Evolutionary conservation across 1,139 yeast species (phyloP), one percentile per base, ranked within the genome.

Genomic region (Candida sojae): DNA sequence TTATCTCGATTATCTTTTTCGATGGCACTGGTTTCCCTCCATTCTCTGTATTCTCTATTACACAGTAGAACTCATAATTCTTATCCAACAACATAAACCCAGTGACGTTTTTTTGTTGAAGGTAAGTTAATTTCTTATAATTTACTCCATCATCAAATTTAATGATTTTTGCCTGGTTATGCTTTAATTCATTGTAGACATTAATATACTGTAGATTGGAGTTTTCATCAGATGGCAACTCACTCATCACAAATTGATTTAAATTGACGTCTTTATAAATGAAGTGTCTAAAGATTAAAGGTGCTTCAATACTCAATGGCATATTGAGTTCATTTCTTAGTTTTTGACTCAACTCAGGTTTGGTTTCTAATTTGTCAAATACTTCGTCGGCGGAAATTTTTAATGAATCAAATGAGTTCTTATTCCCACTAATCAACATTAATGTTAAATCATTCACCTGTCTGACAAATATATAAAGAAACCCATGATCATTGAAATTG

Each of bases 401-500:
- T 76, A 93, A 79, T 49, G 84, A 85, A 62, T 80, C 89, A 61
- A 93, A 93, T 1, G 91, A 77, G 59, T 88, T 88, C 61, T 87
- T 88, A 63, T 85, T 91, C 1, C 97, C 92, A 56, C 95, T 84
- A 9, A 93, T 77, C 32, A 93, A 69, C 3, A 90, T 83, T 9
- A 93, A 68, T 0, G 86, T 86, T 1, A 87, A 62, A 9, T 58
- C 59, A 42, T 70, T 72, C 46, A 89, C 70, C 50, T 81, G 82
- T 53, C 82, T 83, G 42, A 91, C 86, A 60, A 87, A 89, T 2
- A 90, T 83, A 61, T 93, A 88, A 7, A 93, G 69, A 58, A 91
- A 95, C 11, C 99, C 99, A 53, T 84, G 83, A 3, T 89, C 72
- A 62, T 93, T 93, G 70, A 93, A 93, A 55, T 88, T 82, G 0